phyloP scores from a whole-genome alignment of 2,329 filamentous ascomycete genomes.

The Metarhizium rileyi region DNA sequence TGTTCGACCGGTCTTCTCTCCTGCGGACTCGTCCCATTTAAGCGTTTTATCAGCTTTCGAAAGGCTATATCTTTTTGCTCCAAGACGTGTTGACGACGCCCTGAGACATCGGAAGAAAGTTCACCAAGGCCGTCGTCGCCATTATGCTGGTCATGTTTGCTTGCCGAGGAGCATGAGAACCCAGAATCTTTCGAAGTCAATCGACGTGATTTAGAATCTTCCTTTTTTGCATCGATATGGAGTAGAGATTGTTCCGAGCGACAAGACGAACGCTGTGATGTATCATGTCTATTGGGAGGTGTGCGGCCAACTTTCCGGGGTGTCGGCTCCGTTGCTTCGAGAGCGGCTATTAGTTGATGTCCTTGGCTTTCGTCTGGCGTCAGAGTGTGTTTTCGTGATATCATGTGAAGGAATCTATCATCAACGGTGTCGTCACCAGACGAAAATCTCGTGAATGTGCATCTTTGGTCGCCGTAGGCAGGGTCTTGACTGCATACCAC shows the following conservation, averaged over 20 bases:
- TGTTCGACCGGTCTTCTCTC: constrained; percentile 2
- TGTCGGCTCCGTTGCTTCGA: not conserved
- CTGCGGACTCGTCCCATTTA: constrained; percentile 9
- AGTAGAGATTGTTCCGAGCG: not conserved
- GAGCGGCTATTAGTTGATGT: constrained; percentile 3
- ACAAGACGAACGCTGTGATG: not conserved
- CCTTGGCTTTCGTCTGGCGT: constrained; percentile 1
- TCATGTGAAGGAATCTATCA: not conserved
- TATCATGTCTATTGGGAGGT: not conserved
- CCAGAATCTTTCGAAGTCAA: not conserved
- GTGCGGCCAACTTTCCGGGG: not conserved
- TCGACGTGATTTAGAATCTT: not conserved
- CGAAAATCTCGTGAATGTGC: constrained; percentile 1
- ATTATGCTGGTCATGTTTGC: not conserved
- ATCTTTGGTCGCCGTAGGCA: not conserved
- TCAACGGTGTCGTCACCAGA: not conserved
- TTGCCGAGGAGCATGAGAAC: not conserved
- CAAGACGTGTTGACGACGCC: not conserved
- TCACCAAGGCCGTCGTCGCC: constrained; percentile 6
- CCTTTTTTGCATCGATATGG: not conserved
- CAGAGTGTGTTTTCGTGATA: not conserved
- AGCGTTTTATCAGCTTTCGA: constrained; percentile 17
- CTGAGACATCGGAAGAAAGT: not conserved
- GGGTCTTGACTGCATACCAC: constrained; percentile 1
- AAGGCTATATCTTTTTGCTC: constrained; percentile 14